Evolutionary conservation across 106 monocot species (phyloP).

Genomic region (Apostasia ramifera): DNA sequence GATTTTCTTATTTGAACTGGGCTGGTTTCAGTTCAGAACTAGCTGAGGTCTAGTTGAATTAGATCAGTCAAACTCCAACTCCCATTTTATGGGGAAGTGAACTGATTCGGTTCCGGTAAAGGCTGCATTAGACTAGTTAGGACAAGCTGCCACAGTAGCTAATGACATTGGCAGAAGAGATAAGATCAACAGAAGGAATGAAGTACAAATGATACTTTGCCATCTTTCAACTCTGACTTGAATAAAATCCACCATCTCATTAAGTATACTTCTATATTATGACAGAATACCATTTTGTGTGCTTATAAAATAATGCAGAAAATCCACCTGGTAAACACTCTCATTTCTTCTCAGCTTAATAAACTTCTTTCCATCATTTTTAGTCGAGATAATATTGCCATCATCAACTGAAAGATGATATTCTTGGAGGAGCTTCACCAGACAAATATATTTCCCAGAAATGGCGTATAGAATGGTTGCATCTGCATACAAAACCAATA

Average conservation of each 20-base stretch:
- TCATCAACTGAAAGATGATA: slow-evolving; percentile 62
- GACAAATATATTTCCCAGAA: slow-evolving; percentile 66
- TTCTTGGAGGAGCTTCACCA: slow-evolving; percentile 71
- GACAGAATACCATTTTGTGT: background rate
- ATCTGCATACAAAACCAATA: slow-evolving; percentile 28
- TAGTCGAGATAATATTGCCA: slow-evolving; percentile 63
- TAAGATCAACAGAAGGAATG: background rate
- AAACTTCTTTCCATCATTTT: slow-evolving; percentile 78
- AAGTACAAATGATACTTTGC: background rate
- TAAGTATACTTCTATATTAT: background rate
- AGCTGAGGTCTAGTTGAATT: too few species aligned
- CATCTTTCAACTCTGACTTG: background rate
- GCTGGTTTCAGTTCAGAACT: too few species aligned
- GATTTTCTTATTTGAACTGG: too few species aligned
- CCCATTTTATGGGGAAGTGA: too few species aligned
- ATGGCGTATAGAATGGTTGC: slow-evolving; percentile 76
- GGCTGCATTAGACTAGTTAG: too few species aligned
- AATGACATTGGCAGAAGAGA: background rate
- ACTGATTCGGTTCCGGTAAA: too few species aligned
- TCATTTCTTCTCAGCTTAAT: slow-evolving; percentile 83
- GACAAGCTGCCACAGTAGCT: too few species aligned
- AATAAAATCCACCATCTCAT: background rate
- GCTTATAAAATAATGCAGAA: background rate
- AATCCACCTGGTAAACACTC: slow-evolving; percentile 70
- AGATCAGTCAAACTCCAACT: too few species aligned